Evolutionary conservation across 192 early-diverging fungal genomes (phyloP), one percentile per base, ranked within the genome.

Genomic region (Spizellomyces punctatus): DNA sequence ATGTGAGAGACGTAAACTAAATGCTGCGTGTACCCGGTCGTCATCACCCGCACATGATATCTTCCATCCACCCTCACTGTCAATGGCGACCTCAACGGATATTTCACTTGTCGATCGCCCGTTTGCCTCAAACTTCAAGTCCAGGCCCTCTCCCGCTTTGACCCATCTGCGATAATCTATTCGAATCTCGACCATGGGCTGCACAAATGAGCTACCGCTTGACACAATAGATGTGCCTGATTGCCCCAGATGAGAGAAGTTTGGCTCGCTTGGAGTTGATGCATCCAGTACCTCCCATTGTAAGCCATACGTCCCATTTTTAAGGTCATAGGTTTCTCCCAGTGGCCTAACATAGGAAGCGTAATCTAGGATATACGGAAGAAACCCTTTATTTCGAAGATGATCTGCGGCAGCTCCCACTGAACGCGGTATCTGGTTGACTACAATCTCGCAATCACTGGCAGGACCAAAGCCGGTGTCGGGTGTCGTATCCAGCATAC

Each of bases 121-220:
- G 27, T 36, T 36, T 36, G 9, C 68, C 36, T 59, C 27, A 4
- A 21, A 59, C 45, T 16, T 19, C 14, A 17, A 19, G 43, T 27
- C 57, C 46, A 54, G 50, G 6, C 36, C 43, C 43, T 45, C 56
- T 60, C 69, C 6, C 45, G 43, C 36, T 71, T 46, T 62, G 58
- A 63, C 45, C 69, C 69, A 71, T 48, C 69, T n/a, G 21, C 43
- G 8, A 8, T 52, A 46, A 48, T 71, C 69, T 46, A 71, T n/a
- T n/a, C 69, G 58, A 14, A 71, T 47, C n/a, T 71, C 69, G 7
- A 71, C 58, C 69, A 71, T 71, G 6, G 69, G 41, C 19, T 14
- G 42, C 17, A 21, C 3, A 3, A 3, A 36, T 3, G 27, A 36
- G 27, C 27, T 36, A 50, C 10, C 64, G 22, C 17, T 46, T 41